Percentiles rank a stretch among this genome's conserved stretches.
Conservation (phyloP, 768 basidiomycete genomes). For the Mycena indigotica region DNA sequence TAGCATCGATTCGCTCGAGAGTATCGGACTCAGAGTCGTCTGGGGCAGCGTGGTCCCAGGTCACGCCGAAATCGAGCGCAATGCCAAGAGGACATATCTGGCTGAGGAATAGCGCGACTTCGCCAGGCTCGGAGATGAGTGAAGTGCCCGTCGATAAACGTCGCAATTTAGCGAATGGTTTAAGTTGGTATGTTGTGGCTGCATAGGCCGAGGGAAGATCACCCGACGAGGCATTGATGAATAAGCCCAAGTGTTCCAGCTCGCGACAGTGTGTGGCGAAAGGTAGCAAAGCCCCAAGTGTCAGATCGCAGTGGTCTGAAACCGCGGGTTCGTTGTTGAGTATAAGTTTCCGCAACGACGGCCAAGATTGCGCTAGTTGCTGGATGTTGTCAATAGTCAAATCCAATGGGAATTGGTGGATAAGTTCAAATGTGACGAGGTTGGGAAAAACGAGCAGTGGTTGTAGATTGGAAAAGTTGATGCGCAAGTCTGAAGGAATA, state of each 20-base stretch:
- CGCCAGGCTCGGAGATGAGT: constrained; percentile 40
- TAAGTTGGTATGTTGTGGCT: constrained; percentile 6
- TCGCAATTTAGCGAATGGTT: constrained; percentile 35
- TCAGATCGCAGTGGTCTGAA: constrained; percentile 32
- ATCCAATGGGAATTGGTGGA: constrained; percentile 41
- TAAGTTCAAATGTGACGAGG: constrained; percentile 38
- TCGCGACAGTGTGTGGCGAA: constrained; percentile 43
- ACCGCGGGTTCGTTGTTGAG: constrained; percentile 51
- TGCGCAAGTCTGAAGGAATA: constrained; percentile 27
- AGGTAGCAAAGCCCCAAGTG: constrained; percentile 41
- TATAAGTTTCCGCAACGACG: constrained; percentile 43
- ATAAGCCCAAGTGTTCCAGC: constrained; percentile 44
- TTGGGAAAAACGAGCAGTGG: constrained; percentile 31
- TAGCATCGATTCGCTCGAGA: constrained; percentile 6
- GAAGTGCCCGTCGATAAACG: constrained; percentile 55
- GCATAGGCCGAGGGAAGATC: constrained; percentile 15
- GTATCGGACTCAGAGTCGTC: not conserved
- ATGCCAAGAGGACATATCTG: constrained; percentile 50
- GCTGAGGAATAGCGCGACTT: constrained; percentile 56
- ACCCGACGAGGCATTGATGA: constrained; percentile 36
- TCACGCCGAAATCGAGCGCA: constrained; percentile 47
- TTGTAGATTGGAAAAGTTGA: constrained; percentile 37
- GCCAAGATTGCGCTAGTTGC: constrained; percentile 47
- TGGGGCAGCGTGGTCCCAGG: constrained; percentile 41
- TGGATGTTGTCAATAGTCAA: constrained; percentile 47